Evolutionary conservation across 1,284 basidiomycete species (phyloP).

Genomic region (Puccinia horiana): DNA sequence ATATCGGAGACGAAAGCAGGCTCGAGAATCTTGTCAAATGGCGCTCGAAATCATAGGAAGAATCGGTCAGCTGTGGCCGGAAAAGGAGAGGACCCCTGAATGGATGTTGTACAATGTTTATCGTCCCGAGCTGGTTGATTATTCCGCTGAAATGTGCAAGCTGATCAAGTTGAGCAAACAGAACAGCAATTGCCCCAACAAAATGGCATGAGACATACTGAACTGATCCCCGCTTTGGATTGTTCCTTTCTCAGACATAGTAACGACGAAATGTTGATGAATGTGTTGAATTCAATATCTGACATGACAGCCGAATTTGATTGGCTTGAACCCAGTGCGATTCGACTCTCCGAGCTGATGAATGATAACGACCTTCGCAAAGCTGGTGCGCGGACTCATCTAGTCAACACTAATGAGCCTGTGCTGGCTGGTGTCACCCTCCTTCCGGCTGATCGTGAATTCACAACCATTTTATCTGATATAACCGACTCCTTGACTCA

Average conservation of each 20-base stretch:
- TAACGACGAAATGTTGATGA: slow-evolving; percentile 29
- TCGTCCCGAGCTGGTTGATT: slow-evolving; percentile 28
- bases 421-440: slow-evolving; percentile 18
- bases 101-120: slow-evolving; percentile 28
- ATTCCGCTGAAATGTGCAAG: slow-evolving; percentile 33
- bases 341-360: slow-evolving; percentile 25
- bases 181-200: too few species aligned
- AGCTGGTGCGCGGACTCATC: slow-evolving; percentile 28
- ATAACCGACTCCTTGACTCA: slow-evolving; percentile 16
- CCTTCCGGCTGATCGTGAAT: slow-evolving; percentile 28
- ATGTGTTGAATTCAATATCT: slow-evolving; percentile 10
- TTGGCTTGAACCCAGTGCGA: slow-evolving; percentile 18
- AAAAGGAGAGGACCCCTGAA: slow-evolving; percentile 36
- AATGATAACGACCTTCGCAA: slow-evolving; percentile 10
- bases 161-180: slow-evolving; percentile 9
- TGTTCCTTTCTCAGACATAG: slow-evolving; percentile 4
- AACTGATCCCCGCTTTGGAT: not conserved
- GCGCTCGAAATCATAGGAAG: slow-evolving; percentile 22
- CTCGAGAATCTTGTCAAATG: slow-evolving; percentile 5
- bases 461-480: slow-evolving; percentile 13
- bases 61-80: slow-evolving; percentile 21
- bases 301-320: slow-evolving; percentile 7
- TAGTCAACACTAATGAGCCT: slow-evolving; percentile 39
- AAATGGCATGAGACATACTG: not conserved
- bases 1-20: slow-evolving; percentile 18